These are phyloP conservation scores for Dictyostelium purpureum DNA, from an alignment of 78 protist genomes.

Conservation along the genomic window DNA sequence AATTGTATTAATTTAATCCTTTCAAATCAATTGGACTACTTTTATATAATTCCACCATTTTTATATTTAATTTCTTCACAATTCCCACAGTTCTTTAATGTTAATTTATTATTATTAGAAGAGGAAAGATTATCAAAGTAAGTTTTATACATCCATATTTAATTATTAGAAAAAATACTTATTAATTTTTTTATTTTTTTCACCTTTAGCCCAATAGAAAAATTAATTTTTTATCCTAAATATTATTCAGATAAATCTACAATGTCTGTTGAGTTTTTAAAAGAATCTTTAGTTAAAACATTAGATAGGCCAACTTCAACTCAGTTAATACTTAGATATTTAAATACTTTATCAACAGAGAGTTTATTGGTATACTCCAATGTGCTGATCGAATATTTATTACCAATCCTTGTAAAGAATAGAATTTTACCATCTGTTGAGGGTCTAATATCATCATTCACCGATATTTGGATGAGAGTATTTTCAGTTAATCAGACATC, in stretches of 20 bases:
- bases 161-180: not conserved
- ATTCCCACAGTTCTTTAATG: conserved; percentile 65
- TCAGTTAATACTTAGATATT: conserved; percentile 17
- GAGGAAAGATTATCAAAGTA: conserved; percentile 35
- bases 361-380: not conserved
- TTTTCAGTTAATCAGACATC: conserved; percentile 36
- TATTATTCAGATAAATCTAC: not conserved
- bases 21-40: conserved; percentile 25
- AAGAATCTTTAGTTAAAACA: not conserved
- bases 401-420: conserved; percentile 33
- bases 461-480: conserved; percentile 26
- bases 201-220: not conserved
- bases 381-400: not conserved
- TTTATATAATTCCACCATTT: conserved; percentile 65
- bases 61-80: conserved; percentile 41
- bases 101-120: conserved; percentile 12
- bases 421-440: not conserved
- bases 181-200: not conserved
- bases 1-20: conserved; percentile 13
- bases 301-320: conserved; percentile 22
- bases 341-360: not conserved
- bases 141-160: not conserved
- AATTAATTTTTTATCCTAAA: not conserved
- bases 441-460: conserved; percentile 20
- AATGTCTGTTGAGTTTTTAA: not conserved